Base-by-base conservation (phyloP, 495 filamentous ascomycete genomes). In the Lasiosphaeria ovina region DNA sequence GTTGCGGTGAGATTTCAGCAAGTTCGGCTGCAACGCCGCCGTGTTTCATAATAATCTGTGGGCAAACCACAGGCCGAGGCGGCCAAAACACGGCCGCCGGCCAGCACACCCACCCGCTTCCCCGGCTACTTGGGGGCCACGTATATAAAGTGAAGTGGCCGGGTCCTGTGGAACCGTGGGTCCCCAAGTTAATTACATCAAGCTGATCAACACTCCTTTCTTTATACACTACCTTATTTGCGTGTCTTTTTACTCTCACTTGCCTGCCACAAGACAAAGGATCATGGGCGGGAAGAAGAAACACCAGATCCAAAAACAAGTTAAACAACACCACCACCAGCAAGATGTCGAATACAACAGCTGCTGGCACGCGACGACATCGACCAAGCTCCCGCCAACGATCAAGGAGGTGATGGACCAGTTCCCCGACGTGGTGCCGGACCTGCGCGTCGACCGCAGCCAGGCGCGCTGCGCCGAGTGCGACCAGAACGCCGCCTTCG, bases 321-420 rank as follows among this genome's bases (percentile, higher is more conserved):
- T 24, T 24, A 32, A 51, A 16, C 49, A 51, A 11, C 14, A 55
- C 35, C 52, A 36, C n/a, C 4, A 31, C 3, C 35, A n/a, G 44
- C 44, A 11, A 0, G 44, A n/a, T 11, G 44, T 47, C 44, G 44
- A 47, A n/a, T 47, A 47, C 44, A 47, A 14, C 12, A 47, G 44
- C 44, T 47, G 44, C 44, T 47, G 44, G 44, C 44, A 47, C 11
- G 12, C 44, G 11, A 47, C 44, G 16, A 47, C 44, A 61, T 0
- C 66, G 72, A 1, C 49, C 32, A 59, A 67, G 32, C 69, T 76
- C 8, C 77, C 72, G n/a, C 53, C 33, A 0, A 67, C 69, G 0
- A 54, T 78, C 11, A 63, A 72, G 54, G 69, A 65, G 6, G 44
- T 81, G 0, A 70, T 66, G 40, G 64, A 73, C 31, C 68, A 74